Evolutionary conservation across 129 eudicot species (phyloP).

Genomic region (Calendula officinalis): DNA sequence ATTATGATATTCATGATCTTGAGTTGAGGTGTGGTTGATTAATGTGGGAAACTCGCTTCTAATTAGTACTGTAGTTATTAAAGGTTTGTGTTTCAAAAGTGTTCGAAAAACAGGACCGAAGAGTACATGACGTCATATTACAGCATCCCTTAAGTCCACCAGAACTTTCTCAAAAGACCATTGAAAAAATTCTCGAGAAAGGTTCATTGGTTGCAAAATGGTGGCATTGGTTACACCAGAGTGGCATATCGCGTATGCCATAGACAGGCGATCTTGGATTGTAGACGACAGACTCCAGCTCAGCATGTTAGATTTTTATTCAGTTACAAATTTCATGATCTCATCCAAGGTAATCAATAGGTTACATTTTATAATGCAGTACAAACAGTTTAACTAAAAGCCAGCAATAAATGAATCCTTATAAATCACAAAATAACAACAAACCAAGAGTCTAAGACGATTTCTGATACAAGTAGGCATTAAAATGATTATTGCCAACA

Average conservation of each 20-base stretch:
- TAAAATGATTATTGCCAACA: too few relatives aligned
- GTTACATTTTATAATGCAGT: neutral
- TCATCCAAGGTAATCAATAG: neutral
- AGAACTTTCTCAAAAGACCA: neutral
- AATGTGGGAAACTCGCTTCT: too few relatives aligned
- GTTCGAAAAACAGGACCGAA: neutral
- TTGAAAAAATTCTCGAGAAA: neutral
- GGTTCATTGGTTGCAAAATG: neutral
- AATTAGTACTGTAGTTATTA: too few relatives aligned
- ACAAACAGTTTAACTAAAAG: neutral
- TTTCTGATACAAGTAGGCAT: too few relatives aligned
- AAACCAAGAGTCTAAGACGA: too few relatives aligned
- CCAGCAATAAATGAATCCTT: too few relatives aligned
- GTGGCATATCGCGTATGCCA: neutral
- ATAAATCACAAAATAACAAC: too few relatives aligned
- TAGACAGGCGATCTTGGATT: neutral
- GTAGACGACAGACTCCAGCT: neutral
- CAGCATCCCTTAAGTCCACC: neutral
- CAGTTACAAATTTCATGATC: neutral
- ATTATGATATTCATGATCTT: too few relatives aligned
- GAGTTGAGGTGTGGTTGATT: too few relatives aligned
- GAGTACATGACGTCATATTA: slow-evolving; percentile 3
- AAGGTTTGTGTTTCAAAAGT: slow-evolving; percentile 4
- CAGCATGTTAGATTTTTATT: neutral
- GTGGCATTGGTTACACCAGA: neutral